Evolutionary conservation across 345 rosid species (phyloP).

Genomic region (Boechera divaricarpa): DNA sequence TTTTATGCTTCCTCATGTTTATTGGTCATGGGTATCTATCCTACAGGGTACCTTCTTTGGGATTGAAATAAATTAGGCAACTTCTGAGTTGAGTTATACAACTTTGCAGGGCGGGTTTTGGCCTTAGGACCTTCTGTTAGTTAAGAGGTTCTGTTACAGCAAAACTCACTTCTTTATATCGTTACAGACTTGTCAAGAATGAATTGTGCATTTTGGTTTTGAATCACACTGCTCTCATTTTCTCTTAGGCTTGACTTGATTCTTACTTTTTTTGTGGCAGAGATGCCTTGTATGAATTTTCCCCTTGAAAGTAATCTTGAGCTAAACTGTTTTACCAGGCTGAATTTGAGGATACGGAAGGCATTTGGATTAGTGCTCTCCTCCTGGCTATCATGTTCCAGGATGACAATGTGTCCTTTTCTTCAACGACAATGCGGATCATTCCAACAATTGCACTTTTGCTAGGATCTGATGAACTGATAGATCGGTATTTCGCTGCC

Average conservation of each 20-base stretch:
- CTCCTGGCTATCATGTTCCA: conserved; percentile 82
- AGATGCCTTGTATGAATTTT: conserved; percentile 14
- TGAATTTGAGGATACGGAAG: conserved; percentile 69
- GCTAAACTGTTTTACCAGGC: conserved; percentile 51
- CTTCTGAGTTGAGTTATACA: conserved; percentile 14
- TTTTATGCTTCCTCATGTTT: neutral
- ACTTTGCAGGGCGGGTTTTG: conserved; percentile 6
- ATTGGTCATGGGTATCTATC: conserved; percentile 15
- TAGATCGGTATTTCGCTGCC: conserved; percentile 79
- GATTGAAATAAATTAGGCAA: conserved; percentile 21
- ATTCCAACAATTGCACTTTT: conserved; percentile 76
- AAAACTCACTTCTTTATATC: conserved; percentile 13
- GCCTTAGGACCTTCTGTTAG: conserved; percentile 15
- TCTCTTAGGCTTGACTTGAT: conserved; percentile 30
- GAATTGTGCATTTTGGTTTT: conserved; percentile 25
- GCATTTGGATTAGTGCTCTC: conserved; percentile 80
- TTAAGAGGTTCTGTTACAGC: conserved; percentile 25
- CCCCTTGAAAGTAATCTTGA: conserved; percentile 7
- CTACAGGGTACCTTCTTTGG: conserved; percentile 23
- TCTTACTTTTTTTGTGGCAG: conserved; percentile 26
- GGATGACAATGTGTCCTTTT: conserved; percentile 60
- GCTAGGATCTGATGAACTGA: conserved; percentile 77
- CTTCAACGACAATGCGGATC: conserved; percentile 66
- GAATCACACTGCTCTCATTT: conserved; percentile 13
- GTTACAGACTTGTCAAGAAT: conserved; percentile 33